A percentile compares a stretch with the other conserved stretches of the same genome.
Evolutionary conservation across 2,329 filamentous ascomycete species (phyloP).

Genomic region (Penicillium glabrum): DNA sequence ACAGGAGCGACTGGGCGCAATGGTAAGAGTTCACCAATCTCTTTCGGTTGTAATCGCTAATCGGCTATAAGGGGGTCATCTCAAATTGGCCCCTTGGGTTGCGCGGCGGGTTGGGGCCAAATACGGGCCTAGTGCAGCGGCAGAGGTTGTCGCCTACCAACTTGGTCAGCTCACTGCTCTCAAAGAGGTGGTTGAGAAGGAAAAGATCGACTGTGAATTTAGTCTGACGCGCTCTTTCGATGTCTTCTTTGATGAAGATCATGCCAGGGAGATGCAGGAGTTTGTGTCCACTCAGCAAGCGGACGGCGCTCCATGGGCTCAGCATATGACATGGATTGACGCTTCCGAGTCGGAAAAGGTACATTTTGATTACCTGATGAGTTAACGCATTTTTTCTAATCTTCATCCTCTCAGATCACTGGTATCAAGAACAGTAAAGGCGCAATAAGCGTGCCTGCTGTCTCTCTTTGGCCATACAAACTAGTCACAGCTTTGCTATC

Average conservation of each 20-base stretch:
- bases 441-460: conserved; percentile 34
- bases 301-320: not conserved
- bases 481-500: conserved; percentile 59
- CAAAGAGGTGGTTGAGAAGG: conserved; percentile 39
- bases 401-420: conserved; percentile 24
- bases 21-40: conserved; percentile 22
- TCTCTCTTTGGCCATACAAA: conserved; percentile 66
- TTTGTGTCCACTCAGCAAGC: conserved; percentile 14
- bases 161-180: conserved; percentile 40
- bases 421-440: conserved; percentile 36
- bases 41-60: not conserved
- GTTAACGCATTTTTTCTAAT: too few species aligned
- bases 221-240: conserved; percentile 40
- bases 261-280: conserved; percentile 22
- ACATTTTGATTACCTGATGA: not conserved
- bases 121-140: conserved; percentile 35
- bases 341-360: not conserved
- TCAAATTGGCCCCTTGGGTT: conserved; percentile 16
- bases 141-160: conserved; percentile 43
- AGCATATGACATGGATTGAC: not conserved
- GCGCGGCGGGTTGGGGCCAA: conserved; percentile 27
- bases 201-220: conserved; percentile 47
- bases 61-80: conserved; percentile 32
- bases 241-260: conserved; percentile 37
- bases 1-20: conserved; percentile 47